Evolutionary conservation across 2,329 filamentous ascomycete genomes (phyloP).

Genomic region (Exserohilum rostratum): DNA sequence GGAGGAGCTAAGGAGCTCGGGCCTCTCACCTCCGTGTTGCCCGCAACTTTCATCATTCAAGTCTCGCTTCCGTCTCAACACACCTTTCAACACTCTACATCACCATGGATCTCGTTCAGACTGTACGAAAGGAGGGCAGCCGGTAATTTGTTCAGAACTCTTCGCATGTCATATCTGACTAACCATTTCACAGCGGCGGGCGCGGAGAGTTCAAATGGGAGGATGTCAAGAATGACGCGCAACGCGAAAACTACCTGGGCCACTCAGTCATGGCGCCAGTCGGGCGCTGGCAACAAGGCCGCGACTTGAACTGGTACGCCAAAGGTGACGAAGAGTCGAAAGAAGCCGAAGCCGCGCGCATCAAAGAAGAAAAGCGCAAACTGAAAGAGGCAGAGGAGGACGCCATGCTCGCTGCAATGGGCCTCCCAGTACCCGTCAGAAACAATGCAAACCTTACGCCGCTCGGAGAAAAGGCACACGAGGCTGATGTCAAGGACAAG

Average conservation of each 20-base stretch:
- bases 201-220: slow-evolving; percentile 94
- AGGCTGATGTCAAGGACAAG: slow-evolving; percentile 63
- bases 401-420: slow-evolving; percentile 81
- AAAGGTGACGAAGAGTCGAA: slow-evolving; percentile 63
- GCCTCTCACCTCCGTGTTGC: slow-evolving; percentile 32
- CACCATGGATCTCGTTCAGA: slow-evolving; percentile 89
- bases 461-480: slow-evolving; percentile 58
- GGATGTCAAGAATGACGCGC: slow-evolving; percentile 82
- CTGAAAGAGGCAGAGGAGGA: slow-evolving; percentile 94
- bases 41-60: slow-evolving; percentile 23
- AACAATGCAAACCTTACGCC: slow-evolving; percentile 69
- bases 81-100: slow-evolving; percentile 15
- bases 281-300: slow-evolving; percentile 86
- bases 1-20: slow-evolving; percentile 13
- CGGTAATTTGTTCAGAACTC: slow-evolving; percentile 57
- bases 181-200: slow-evolving; percentile 67
- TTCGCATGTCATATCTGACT: not conserved
- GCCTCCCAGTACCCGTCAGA: slow-evolving; percentile 71
- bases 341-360: slow-evolving; percentile 63
- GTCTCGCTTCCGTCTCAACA: not conserved
- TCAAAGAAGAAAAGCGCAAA: slow-evolving; percentile 73
- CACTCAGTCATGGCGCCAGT: slow-evolving; percentile 92
- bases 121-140: slow-evolving; percentile 85
- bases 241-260: slow-evolving; percentile 89
- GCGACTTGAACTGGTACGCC: slow-evolving; percentile 70